Percentiles rank a stretch among this genome's conserved stretches.
phyloP scores from a whole-genome alignment of 192 early-diverging fungal species.

The Linnemannia exigua region DNA sequence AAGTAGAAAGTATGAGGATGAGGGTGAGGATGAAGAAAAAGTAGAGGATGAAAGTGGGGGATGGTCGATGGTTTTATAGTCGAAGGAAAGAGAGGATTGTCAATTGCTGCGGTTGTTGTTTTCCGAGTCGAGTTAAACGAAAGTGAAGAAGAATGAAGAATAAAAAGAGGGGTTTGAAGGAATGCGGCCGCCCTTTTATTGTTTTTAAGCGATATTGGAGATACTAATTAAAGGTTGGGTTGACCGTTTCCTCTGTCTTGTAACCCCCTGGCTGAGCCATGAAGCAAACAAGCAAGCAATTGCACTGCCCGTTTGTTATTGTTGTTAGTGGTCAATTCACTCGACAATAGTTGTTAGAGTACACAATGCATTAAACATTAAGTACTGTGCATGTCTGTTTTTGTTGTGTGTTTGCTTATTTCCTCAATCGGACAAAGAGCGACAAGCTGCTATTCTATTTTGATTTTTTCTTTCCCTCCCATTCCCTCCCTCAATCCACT shows the following conservation, averaged over 20 bases:
- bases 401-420: background rate
- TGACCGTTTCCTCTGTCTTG: background rate
- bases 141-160: background rate
- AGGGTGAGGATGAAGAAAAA: background rate
- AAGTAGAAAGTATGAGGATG: background rate
- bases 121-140: background rate
- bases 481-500: background rate
- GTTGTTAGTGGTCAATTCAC: background rate
- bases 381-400: background rate
- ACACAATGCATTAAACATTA: background rate
- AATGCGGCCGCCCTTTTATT: background rate
- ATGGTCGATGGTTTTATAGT: slow-evolving; percentile 5
- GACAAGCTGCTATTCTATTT: background rate
- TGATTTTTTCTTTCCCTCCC: background rate
- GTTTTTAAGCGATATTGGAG: background rate
- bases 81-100: background rate
- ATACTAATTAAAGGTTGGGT: too few species aligned
- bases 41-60: background rate
- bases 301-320: background rate
- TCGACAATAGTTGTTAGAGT: background rate
- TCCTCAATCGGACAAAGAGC: background rate
- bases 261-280: background rate
- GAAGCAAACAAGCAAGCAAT: background rate
- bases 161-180: background rate
- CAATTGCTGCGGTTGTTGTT: background rate